These are phyloP conservation scores for Blastocystis sp. DNA, from an alignment of 352 stramenopile genomes.

Conservation along the genomic window DNA sequence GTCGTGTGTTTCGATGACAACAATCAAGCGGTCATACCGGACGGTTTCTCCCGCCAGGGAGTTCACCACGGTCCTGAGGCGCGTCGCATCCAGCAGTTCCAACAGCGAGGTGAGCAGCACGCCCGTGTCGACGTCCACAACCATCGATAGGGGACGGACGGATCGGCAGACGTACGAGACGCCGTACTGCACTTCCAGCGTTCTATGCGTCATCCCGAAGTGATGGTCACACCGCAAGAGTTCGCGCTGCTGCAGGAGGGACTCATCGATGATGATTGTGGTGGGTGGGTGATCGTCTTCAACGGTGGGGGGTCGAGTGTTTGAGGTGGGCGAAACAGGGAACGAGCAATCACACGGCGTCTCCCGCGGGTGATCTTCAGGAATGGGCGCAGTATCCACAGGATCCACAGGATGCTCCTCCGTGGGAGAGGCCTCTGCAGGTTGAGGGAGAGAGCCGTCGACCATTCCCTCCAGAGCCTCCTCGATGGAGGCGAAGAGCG, in stretches of 20 bases:
- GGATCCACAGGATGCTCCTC: neutral
- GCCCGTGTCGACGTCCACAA: slow-evolving; percentile 21
- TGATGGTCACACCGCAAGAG: neutral
- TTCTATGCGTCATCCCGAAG: neutral
- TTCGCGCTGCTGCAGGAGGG: neutral
- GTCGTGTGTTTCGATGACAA: neutral
- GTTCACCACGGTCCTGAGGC: neutral
- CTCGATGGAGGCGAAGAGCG: neutral
- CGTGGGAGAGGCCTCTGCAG: neutral
- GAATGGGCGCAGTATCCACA: neutral
- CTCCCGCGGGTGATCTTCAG: neutral
- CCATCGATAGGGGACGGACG: neutral
- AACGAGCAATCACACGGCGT: neutral
- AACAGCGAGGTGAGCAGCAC: neutral
- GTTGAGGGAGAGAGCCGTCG: neutral
- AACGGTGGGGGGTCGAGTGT: neutral
- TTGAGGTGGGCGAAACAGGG: neutral
- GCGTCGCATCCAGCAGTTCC: neutral
- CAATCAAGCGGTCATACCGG: neutral
- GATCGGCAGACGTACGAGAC: neutral
- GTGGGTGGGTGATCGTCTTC: neutral
- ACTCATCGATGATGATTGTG: neutral
- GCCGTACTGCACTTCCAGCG: neutral
- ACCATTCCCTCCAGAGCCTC: neutral
- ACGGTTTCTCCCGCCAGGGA: neutral